Evolutionary conservation across 805 yeast genomes (phyloP).

Genomic region (Danielozyma ontarioensis): DNA sequence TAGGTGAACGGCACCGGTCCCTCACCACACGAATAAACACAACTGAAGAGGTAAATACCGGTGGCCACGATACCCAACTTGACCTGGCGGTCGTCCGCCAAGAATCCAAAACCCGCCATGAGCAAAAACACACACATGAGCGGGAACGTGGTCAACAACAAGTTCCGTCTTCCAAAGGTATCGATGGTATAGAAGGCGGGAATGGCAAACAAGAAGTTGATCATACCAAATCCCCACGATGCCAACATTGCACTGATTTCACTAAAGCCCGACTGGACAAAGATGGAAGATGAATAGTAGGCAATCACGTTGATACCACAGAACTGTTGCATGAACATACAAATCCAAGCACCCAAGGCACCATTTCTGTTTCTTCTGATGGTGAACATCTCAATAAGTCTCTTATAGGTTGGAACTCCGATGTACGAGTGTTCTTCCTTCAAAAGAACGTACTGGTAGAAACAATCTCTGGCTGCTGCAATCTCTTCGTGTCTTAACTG

Average conservation of each 20-base stretch:
- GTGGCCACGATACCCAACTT: slow-evolving; percentile 63
- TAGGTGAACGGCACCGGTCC: slow-evolving; percentile 91
- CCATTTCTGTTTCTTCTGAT: slow-evolving; percentile 83
- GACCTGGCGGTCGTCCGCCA: slow-evolving; percentile 42
- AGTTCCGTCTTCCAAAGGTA: slow-evolving; percentile 64
- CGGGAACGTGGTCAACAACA: slow-evolving; percentile 57
- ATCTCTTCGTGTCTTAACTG: slow-evolving; percentile 42
- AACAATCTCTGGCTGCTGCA: slow-evolving; percentile 63
- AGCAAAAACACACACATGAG: slow-evolving; percentile 56
- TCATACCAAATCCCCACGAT: slow-evolving; percentile 81
- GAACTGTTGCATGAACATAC: slow-evolving; percentile 87
- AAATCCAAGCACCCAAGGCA: slow-evolving; percentile 71
- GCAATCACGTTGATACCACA: slow-evolving; percentile 90
- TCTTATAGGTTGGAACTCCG: slow-evolving; percentile 38
- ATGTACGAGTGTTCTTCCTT: slow-evolving; percentile 56
- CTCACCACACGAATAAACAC: slow-evolving; percentile 76
- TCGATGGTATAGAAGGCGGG: slow-evolving; percentile 83
- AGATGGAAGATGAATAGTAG: slow-evolving; percentile 75
- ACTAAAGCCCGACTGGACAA: slow-evolving; percentile 60
- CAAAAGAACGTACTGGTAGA: slow-evolving; percentile 52
- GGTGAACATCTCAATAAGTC: slow-evolving; percentile 55
- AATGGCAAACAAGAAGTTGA: slow-evolving; percentile 74
- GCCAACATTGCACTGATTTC: slow-evolving; percentile 65
- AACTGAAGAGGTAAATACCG: slow-evolving; percentile 70
- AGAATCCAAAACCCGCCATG: slow-evolving; percentile 66